A percentile compares a stretch with the other conserved stretches of the same genome.
phyloP scores from a whole-genome alignment of 2,329 filamentous ascomycete genomes.

The Epichloe amarillans region DNA sequence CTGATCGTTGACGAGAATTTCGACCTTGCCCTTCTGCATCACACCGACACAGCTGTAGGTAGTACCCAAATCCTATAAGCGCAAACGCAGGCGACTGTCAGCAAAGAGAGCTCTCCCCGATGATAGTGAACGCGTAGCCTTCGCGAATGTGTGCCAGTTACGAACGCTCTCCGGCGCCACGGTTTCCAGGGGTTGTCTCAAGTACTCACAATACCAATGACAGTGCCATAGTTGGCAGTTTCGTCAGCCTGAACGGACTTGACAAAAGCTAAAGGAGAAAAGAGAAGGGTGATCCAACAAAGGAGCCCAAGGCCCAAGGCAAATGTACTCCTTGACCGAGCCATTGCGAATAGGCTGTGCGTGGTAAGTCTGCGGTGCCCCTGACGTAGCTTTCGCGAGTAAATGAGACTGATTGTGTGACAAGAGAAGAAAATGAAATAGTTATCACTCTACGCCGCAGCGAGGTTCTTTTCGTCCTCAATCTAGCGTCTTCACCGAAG shows the following conservation, averaged over 20 bases:
- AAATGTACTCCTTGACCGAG: conserved; percentile 52
- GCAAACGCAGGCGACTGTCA: not conserved
- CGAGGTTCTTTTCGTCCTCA: conserved; percentile 16
- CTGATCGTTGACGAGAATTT: conserved; percentile 93
- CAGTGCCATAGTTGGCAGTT: conserved; percentile 68
- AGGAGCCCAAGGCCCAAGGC: conserved; percentile 75
- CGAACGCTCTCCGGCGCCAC: not conserved
- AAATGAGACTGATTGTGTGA: conserved; percentile 10
- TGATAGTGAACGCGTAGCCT: not conserved
- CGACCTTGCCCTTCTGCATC: conserved; percentile 90
- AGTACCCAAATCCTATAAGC: conserved; percentile 61
- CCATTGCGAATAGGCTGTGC: conserved; percentile 26
- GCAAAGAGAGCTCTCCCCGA: not conserved
- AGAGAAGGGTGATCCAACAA: conserved; percentile 82
- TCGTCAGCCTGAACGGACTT: conserved; percentile 63
- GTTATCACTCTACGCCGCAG: conserved; percentile 15
- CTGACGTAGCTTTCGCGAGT: conserved; percentile 1
- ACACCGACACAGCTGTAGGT: conserved; percentile 86
- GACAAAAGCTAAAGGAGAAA: conserved; percentile 76
- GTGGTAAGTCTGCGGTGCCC: conserved; percentile 9
- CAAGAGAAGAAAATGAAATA: conserved; percentile 12
- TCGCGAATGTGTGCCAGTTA: not conserved
- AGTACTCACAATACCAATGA: conserved; percentile 71
- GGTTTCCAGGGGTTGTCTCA: not conserved
- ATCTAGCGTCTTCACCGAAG: conserved; percentile 17